Percentiles rank a stretch among this genome's conserved stretches.
These are phyloP conservation scores for Schizosaccharomyces cryophilus DNA, from an alignment of 805 yeast genomes.

Conservation along the genomic window DNA sequence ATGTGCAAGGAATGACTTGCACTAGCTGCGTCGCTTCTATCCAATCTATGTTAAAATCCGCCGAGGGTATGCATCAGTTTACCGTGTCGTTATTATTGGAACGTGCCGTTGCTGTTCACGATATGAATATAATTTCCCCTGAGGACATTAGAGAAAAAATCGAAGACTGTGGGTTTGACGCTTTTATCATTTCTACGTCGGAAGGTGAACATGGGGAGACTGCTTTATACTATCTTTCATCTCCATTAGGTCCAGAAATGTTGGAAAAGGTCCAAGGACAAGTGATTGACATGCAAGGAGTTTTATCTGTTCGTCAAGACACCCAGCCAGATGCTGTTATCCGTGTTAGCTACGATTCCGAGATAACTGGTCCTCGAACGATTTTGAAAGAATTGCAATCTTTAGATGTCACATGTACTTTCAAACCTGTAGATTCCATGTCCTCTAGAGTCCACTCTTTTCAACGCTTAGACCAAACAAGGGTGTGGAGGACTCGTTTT, in stretches of 20 bases:
- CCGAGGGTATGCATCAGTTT: constrained; percentile 28
- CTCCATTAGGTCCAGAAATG: neutral
- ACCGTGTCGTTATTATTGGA: constrained; percentile 57
- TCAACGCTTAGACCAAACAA: constrained; percentile 44
- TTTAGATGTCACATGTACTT: neutral
- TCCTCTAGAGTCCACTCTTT: constrained; percentile 38
- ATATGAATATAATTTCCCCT: constrained; percentile 12
- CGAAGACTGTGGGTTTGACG: constrained; percentile 60
- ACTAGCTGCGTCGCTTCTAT: constrained; percentile 59
- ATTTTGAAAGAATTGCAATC: neutral
- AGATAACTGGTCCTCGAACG: neutral
- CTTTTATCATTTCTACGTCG: constrained; percentile 12
- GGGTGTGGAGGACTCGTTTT: constrained; percentile 40
- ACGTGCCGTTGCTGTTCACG: constrained; percentile 35
- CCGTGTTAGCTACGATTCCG: neutral
- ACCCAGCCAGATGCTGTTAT: constrained; percentile 7
- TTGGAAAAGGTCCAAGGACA: neutral
- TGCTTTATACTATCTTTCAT: constrained; percentile 3
- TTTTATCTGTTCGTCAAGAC: constrained; percentile 3
- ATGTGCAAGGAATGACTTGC: constrained; percentile 70
- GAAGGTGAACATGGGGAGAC: constrained; percentile 4
- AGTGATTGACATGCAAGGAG: neutral
- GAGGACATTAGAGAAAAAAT: constrained; percentile 24
- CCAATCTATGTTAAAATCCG: constrained; percentile 24
- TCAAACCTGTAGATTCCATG: neutral